Conservation (phyloP, 2,329 filamentous ascomycete species). For the Cercospora sp. region DNA sequence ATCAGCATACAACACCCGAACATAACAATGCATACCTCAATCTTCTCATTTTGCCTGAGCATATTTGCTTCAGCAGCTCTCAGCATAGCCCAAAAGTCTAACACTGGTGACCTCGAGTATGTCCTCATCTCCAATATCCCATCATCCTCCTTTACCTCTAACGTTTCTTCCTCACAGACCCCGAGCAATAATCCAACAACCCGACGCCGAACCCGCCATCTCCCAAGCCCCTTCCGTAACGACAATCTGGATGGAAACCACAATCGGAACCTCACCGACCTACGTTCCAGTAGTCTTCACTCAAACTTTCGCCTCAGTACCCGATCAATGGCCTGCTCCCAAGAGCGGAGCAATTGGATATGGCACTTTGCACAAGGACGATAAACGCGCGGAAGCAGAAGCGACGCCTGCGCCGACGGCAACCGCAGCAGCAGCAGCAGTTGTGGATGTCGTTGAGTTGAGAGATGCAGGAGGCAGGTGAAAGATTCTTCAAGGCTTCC, state of each 20-base stretch:
- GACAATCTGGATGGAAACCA: constrained; percentile 30
- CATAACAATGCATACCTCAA: constrained; percentile 9
- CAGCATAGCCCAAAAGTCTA: neutral
- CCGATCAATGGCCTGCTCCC: constrained; percentile 33
- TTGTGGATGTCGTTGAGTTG: neutral
- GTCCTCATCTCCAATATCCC: neutral
- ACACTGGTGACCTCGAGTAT: neutral
- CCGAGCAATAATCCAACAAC: constrained; percentile 25
- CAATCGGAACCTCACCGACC: constrained; percentile 25
- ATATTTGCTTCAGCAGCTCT: neutral
- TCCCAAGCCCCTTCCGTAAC: constrained; percentile 30
- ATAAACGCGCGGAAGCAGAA: neutral
- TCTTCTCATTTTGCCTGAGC: neutral
- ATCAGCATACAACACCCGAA: neutral
- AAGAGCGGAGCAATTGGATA: constrained; percentile 34
- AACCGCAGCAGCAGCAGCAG: too few relatives aligned
- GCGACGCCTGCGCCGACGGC: neutral
- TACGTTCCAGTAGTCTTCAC: constrained; percentile 35
- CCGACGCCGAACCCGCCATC: constrained; percentile 15
- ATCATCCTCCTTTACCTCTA: neutral
- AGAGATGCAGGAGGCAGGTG: neutral
- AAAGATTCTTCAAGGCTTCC: neutral
- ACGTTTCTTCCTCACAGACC: constrained; percentile 16
- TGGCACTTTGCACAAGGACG: constrained; percentile 27
- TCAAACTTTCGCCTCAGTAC: constrained; percentile 36